phyloP scores from a whole-genome alignment of 1,284 basidiomycete species.

The Trametes versicolor region DNA sequence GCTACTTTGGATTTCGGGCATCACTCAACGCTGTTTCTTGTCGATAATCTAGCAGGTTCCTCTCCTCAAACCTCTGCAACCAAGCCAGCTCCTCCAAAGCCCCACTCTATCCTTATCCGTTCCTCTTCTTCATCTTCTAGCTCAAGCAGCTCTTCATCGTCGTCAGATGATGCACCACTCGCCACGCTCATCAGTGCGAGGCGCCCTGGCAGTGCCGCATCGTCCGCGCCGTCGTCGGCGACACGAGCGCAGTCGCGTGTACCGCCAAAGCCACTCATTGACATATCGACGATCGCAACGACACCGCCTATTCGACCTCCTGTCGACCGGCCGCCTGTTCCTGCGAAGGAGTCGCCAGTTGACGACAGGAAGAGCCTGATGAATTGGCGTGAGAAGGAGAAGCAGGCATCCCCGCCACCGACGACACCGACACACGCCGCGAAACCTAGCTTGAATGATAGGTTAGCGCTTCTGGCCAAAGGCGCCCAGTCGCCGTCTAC shows the following conservation, averaged over 20 bases:
- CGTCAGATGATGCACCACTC: slow-evolving; percentile 53
- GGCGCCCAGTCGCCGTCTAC: slow-evolving; percentile 30
- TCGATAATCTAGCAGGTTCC: neutral
- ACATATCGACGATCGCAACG: slow-evolving; percentile 49
- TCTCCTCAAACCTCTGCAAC: slow-evolving; percentile 10
- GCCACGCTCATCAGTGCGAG: slow-evolving; percentile 50
- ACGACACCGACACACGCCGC: slow-evolving; percentile 22
- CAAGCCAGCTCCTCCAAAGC: slow-evolving; percentile 16
- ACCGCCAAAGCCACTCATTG: slow-evolving; percentile 59
- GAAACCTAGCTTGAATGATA: slow-evolving; percentile 45
- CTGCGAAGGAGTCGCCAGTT: slow-evolving; percentile 31
- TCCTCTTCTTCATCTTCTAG: slow-evolving; percentile 26
- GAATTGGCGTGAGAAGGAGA: slow-evolving; percentile 24
- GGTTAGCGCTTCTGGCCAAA: slow-evolving; percentile 41
- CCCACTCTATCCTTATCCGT: slow-evolving; percentile 18
- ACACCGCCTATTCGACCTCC: slow-evolving; percentile 33
- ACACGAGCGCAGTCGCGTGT: slow-evolving; percentile 40
- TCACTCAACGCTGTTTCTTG: slow-evolving; percentile 5
- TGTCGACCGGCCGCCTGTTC: slow-evolving; percentile 25
- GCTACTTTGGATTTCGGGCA: neutral
- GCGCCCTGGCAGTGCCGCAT: slow-evolving; percentile 57
- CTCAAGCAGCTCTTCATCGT: slow-evolving; percentile 27
- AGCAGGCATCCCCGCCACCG: slow-evolving; percentile 18
- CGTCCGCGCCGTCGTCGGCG: slow-evolving; percentile 46
- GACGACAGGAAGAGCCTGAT: slow-evolving; percentile 22